Evolutionary conservation across 1,284 basidiomycete species (phyloP).

Genomic region (Sporisorium exsertum): DNA sequence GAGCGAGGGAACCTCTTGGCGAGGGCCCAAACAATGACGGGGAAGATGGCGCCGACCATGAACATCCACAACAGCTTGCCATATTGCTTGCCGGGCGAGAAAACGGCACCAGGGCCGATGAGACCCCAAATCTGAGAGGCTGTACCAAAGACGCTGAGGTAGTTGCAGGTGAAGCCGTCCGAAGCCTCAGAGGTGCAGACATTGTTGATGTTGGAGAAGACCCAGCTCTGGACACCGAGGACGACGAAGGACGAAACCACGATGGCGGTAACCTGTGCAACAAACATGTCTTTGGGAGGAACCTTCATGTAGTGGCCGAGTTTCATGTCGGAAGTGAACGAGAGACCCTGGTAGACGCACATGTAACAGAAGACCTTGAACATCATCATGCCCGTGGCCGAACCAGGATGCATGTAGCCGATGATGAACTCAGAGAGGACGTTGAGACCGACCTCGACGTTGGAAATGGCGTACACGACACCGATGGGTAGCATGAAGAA

Average conservation of each 20-base stretch:
- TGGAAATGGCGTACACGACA: conserved; percentile 85
- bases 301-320: conserved; percentile 74
- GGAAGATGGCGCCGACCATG: conserved; percentile 58
- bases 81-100: conserved; percentile 59
- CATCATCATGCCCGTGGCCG: conserved; percentile 82
- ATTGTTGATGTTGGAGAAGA: conserved; percentile 79
- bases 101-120: conserved; percentile 70
- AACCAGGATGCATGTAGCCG: conserved; percentile 82
- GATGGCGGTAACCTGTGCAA: conserved; percentile 77
- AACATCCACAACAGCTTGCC: conserved; percentile 59
- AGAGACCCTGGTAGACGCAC: conserved; percentile 75
- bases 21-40: conserved; percentile 60
- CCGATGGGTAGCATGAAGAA: conserved; percentile 78
- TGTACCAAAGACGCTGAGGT: conserved; percentile 57
- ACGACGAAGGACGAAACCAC: conserved; percentile 76
- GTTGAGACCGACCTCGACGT: conserved; percentile 76
- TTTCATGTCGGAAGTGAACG: conserved; percentile 76
- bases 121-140: conserved; percentile 69
- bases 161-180: conserved; percentile 66
- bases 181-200: conserved; percentile 73
- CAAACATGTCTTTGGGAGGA: conserved; percentile 73
- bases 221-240: conserved; percentile 75
- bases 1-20: conserved; percentile 54
- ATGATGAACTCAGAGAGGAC: conserved; percentile 81
- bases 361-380: conserved; percentile 81